Percentiles rank a stretch among this genome's conserved stretches.
Evolutionary conservation across 2,329 filamentous ascomycete genomes (phyloP).

Genomic region (Colletotrichum graminicola): DNA sequence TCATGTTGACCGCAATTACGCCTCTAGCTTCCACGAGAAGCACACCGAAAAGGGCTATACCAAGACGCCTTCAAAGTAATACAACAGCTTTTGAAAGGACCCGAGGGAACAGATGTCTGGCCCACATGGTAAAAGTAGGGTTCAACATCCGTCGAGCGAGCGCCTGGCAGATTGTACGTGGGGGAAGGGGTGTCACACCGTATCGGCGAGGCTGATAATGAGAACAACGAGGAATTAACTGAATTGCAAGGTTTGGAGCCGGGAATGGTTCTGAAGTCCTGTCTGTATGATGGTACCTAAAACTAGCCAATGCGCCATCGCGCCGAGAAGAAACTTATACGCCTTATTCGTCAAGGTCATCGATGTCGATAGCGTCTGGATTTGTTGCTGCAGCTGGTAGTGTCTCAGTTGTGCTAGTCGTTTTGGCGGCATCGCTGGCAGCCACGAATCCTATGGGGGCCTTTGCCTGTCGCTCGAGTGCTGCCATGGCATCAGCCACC

Average conservation of each 20-base stretch:
- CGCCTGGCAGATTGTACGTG: background rate
- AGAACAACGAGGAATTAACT: constrained; percentile 4
- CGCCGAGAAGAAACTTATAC: constrained; percentile 21
- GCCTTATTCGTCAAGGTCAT: constrained; percentile 74
- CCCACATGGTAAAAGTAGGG: background rate
- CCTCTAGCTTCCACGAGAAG: constrained; percentile 71
- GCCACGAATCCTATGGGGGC: constrained; percentile 93
- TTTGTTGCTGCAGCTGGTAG: constrained; percentile 69
- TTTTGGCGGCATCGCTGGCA: constrained; percentile 78
- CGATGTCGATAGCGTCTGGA: constrained; percentile 87
- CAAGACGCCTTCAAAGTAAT: constrained; percentile 47
- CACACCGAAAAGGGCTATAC: constrained; percentile 64
- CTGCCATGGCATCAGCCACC: constrained; percentile 86
- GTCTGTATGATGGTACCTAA: constrained; percentile 33
- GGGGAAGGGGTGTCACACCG: background rate
- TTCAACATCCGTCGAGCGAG: background rate
- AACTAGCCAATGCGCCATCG: constrained; percentile 16
- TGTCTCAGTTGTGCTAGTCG: constrained; percentile 62
- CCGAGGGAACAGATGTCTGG: background rate
- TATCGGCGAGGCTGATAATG: background rate
- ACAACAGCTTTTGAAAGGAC: background rate
- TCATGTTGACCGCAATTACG: constrained; percentile 70
- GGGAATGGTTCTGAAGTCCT: constrained; percentile 1
- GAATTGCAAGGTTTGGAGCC: constrained; percentile 3
- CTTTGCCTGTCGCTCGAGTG: constrained; percentile 86